These are phyloP conservation scores for Quercus rubra DNA, from an alignment of 306 rosid species.

Conservation along the genomic window DNA sequence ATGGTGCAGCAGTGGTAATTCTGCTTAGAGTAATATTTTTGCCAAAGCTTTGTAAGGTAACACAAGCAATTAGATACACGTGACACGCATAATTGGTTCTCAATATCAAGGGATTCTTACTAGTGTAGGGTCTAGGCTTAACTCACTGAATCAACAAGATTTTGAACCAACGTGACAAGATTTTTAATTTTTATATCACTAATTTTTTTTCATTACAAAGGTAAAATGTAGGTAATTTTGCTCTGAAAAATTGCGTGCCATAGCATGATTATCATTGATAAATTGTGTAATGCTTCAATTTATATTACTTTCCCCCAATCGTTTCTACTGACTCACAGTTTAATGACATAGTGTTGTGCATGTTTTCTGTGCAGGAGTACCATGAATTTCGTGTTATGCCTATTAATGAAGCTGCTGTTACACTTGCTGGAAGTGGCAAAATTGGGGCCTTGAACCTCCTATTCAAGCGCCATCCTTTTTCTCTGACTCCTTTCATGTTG, in stretches of 20 bases:
- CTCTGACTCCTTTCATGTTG: slow-evolving; percentile 65
- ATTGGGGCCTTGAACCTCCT: slow-evolving; percentile 89
- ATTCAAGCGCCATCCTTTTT: slow-evolving; percentile 90
- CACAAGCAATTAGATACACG: no score
- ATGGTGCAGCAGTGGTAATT: no score
- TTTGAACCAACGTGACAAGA: no score
- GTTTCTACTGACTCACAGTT: slow-evolving; percentile 55
- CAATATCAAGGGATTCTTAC: no score
- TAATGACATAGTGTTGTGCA: slow-evolving; percentile 73
- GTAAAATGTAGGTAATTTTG: neutral
- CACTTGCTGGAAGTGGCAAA: slow-evolving; percentile 90
- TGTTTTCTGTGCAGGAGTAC: slow-evolving; percentile 97
- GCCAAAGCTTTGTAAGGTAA: neutral
- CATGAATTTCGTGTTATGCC: slow-evolving; percentile 78
- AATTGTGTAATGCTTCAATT: slow-evolving; percentile 14
- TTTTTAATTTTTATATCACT: neutral
- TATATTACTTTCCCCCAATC: slow-evolving; percentile 29
- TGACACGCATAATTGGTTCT: no score
- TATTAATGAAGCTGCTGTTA: slow-evolving; percentile 64
- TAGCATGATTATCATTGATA: slow-evolving; percentile 13
- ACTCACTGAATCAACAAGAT: no score
- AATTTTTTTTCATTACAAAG: neutral
- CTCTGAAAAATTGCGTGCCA: neutral
- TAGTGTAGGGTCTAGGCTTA: no score
- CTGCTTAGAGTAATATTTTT: neutral